These are phyloP conservation scores for Nidularia sp. DNA, from an alignment of 768 basidiomycete species.

Conservation along the genomic window DNA sequence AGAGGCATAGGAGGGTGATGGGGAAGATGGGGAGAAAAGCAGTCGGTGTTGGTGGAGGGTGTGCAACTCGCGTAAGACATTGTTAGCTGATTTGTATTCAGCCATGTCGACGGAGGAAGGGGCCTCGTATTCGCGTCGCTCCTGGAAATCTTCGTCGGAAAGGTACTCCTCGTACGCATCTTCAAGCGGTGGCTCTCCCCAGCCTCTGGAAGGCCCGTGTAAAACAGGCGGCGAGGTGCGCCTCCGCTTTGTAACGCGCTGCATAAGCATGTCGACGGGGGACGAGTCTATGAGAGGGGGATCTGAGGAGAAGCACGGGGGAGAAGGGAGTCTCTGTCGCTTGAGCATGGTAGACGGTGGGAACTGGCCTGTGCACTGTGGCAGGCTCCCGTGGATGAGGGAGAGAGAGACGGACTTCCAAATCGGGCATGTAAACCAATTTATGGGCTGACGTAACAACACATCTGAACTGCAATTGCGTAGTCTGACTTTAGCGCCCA, in stretches of 20 bases:
- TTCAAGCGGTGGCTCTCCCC: constrained; percentile 24
- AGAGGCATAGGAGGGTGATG: background rate
- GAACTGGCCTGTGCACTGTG: too few relatives aligned
- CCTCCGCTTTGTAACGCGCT: constrained; percentile 46
- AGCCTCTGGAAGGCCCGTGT: constrained; percentile 50
- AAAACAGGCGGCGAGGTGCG: constrained; percentile 47
- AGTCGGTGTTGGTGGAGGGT: constrained; percentile 59
- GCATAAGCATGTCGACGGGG: constrained; percentile 16
- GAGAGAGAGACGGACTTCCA: background rate
- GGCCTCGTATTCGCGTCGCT: background rate
- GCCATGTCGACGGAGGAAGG: constrained; percentile 10
- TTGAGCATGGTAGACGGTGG: constrained; percentile 38
- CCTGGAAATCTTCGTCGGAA: constrained; percentile 8
- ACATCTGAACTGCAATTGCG: background rate
- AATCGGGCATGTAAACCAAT: background rate
- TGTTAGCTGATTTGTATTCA: constrained; percentile 62
- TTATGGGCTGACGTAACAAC: background rate
- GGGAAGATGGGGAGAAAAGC: constrained; percentile 34
- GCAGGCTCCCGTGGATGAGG: background rate
- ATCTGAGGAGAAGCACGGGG: constrained; percentile 10
- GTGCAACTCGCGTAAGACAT: constrained; percentile 67
- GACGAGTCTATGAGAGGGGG: constrained; percentile 20
- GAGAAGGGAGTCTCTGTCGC: constrained; percentile 42
- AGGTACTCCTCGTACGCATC: constrained; percentile 30
- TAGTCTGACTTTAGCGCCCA: too few relatives aligned